A percentile compares a stretch with the other conserved stretches of the same genome.
These are phyloP conservation scores for Neofusicoccum cordaticola DNA, from an alignment of 2,329 filamentous ascomycete genomes.

Conservation along the genomic window DNA sequence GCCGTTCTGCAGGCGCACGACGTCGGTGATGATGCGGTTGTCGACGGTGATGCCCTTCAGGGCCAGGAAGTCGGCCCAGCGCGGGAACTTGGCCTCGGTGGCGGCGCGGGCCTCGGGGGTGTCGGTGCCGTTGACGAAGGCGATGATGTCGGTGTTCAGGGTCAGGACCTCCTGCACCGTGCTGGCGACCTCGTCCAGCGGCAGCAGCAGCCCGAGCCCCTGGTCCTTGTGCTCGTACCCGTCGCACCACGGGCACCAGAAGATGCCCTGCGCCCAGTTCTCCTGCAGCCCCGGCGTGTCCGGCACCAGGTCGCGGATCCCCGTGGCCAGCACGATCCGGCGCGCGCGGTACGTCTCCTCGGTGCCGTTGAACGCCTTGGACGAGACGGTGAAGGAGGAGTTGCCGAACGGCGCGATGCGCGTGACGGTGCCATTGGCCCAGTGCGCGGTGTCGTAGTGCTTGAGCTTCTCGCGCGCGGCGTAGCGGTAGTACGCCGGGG, in stretches of 20 bases:
- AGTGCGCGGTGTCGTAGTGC: not conserved
- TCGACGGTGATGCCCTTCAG: not conserved
- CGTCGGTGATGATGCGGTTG: not conserved
- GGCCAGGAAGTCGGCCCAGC: not conserved
- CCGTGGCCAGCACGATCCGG: not conserved
- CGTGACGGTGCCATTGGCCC: not conserved
- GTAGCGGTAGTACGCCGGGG: constrained; percentile 2
- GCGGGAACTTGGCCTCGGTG: not conserved
- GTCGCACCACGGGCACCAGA: constrained; percentile 13
- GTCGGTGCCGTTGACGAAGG: constrained; percentile 12
- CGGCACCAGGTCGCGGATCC: not conserved
- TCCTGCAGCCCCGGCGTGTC: not conserved
- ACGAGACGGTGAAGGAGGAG: not conserved
- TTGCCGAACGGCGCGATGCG: not conserved
- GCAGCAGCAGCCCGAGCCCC: not conserved
- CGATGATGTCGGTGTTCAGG: not conserved
- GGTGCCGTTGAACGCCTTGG: not conserved
- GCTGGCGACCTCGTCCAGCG: not conserved
- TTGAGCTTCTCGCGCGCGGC: not conserved
- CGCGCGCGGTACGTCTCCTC: not conserved
- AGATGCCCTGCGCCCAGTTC: not conserved
- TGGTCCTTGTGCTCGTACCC: constrained; percentile 9
- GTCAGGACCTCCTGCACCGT: not conserved
- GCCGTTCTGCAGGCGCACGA: not conserved
- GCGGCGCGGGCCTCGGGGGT: not conserved